These are phyloP conservation scores for Triticum dicoccoides DNA, from an alignment of 176 grass and related monocot species.

Conservation along the genomic window DNA sequence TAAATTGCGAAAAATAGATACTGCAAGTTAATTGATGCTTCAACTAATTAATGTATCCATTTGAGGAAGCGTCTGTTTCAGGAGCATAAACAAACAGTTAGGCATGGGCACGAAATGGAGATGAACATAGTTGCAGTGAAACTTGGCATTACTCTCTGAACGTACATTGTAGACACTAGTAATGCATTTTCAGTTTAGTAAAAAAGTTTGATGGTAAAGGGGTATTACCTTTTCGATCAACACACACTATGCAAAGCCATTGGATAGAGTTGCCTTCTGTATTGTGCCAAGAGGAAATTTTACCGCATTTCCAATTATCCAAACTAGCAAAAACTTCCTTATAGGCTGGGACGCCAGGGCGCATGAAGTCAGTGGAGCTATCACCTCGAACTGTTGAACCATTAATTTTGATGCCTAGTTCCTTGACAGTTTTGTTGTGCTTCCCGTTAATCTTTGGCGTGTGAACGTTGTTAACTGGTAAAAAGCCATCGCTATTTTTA, in stretches of 20 bases:
- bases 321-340: conserved; percentile 71
- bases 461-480: conserved; percentile 56
- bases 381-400: conserved; percentile 50
- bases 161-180: neutral
- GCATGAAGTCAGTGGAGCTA: conserved; percentile 46
- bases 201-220: conserved; percentile 12
- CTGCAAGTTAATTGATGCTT: neutral
- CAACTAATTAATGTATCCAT: neutral
- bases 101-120: conserved; percentile 5
- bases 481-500: conserved; percentile 45
- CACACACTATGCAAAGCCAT: conserved; percentile 86
- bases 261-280: conserved; percentile 68
- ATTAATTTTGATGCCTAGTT: conserved; percentile 71
- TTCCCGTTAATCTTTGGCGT: conserved; percentile 69
- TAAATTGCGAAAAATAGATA: neutral
- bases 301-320: conserved; percentile 89
- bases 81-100: conserved; percentile 2
- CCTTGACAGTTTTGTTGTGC: conserved; percentile 50
- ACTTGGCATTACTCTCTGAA: neutral
- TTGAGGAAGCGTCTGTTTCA: neutral
- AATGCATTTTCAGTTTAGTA: neutral
- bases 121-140: conserved; percentile 11
- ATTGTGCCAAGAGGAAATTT: conserved; percentile 85
- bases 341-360: conserved; percentile 33
- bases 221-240: conserved; percentile 72